Evolutionary conservation across 768 basidiomycete genomes (phyloP).

Genomic region (Dioszegia aurantiaca): DNA sequence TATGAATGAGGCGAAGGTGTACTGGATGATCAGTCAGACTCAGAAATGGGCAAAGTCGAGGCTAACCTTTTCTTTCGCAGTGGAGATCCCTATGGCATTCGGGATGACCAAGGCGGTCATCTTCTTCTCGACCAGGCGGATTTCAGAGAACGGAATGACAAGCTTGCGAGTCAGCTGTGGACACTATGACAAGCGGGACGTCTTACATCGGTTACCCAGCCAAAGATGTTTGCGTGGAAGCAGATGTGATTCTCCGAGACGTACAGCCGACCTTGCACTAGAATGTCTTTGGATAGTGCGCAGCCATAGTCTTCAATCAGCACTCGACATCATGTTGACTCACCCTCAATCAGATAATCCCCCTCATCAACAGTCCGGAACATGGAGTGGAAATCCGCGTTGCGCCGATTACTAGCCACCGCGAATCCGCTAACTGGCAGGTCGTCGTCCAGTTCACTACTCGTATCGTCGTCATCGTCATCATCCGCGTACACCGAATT

Average conservation of each 20-base stretch:
- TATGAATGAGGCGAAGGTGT: slow-evolving; percentile 94
- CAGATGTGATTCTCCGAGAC: slow-evolving; percentile 99
- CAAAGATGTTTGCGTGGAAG: slow-evolving; percentile 98
- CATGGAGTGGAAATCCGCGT: slow-evolving; percentile 91
- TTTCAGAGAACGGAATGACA: slow-evolving; percentile 81
- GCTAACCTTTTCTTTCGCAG: slow-evolving; percentile 59
- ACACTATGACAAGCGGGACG: neutral
- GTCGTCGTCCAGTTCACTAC: slow-evolving; percentile 68
- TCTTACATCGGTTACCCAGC: slow-evolving; percentile 95
- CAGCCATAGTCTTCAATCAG: slow-evolving; percentile 84
- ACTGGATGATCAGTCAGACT: slow-evolving; percentile 56
- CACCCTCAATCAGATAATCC: slow-evolving; percentile 97
- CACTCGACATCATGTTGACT: slow-evolving; percentile 31
- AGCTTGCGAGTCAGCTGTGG: slow-evolving; percentile 57
- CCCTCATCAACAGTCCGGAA: slow-evolving; percentile 87
- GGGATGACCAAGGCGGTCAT: slow-evolving; percentile 98
- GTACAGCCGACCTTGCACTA: slow-evolving; percentile 92
- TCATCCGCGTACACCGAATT: slow-evolving; percentile 16
- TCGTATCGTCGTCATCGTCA: slow-evolving; percentile 40
- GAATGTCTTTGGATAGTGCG: slow-evolving; percentile 90
- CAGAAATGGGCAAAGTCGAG: neutral
- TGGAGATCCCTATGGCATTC: slow-evolving; percentile 88
- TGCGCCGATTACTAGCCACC: slow-evolving; percentile 89
- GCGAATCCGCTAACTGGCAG: slow-evolving; percentile 90
- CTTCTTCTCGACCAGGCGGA: slow-evolving; percentile 83